Evolutionary conservation across 768 basidiomycete genomes (phyloP).

Genomic region (Kwoniella dendrophila): DNA sequence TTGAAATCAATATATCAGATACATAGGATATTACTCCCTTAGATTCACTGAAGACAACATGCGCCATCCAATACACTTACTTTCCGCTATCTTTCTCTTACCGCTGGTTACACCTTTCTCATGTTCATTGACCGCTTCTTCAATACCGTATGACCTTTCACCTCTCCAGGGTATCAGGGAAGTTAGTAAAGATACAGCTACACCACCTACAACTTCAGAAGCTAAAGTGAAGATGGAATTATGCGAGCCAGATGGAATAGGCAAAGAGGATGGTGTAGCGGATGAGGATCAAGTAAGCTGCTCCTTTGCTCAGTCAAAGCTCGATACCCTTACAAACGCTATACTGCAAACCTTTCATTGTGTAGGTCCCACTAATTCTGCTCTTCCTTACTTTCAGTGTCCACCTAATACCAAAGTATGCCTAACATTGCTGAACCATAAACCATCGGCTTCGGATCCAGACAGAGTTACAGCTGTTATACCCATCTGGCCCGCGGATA

Average conservation of each 20-base stretch:
- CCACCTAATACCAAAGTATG: conserved; percentile 50
- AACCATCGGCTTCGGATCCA: conserved; percentile 38
- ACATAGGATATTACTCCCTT: neutral
- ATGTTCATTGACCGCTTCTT: conserved; percentile 34
- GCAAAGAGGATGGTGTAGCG: conserved; percentile 41
- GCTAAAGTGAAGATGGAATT: conserved; percentile 47
- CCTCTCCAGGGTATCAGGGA: conserved; percentile 35
- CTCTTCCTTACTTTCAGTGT: conserved; percentile 51
- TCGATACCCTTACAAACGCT: neutral
- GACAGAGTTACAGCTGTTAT: conserved; percentile 53
- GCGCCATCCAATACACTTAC: neutral
- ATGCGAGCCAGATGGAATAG: conserved; percentile 44
- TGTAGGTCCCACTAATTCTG: too few species aligned
- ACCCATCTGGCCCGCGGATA: conserved; percentile 47
- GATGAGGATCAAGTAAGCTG: conserved; percentile 55
- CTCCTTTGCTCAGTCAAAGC: neutral
- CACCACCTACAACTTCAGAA: conserved; percentile 53
- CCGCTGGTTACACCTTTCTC: conserved; percentile 24
- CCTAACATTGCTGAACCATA: conserved; percentile 51
- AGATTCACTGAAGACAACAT: conserved; percentile 6
- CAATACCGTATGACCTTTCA: conserved; percentile 44
- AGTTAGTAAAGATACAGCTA: conserved; percentile 37
- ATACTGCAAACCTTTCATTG: too few species aligned
- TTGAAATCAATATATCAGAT: neutral
- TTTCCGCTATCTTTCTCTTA: conserved; percentile 13